Evolutionary conservation across 1,139 yeast genomes (phyloP).

Genomic region (Candida tropicalis): DNA sequence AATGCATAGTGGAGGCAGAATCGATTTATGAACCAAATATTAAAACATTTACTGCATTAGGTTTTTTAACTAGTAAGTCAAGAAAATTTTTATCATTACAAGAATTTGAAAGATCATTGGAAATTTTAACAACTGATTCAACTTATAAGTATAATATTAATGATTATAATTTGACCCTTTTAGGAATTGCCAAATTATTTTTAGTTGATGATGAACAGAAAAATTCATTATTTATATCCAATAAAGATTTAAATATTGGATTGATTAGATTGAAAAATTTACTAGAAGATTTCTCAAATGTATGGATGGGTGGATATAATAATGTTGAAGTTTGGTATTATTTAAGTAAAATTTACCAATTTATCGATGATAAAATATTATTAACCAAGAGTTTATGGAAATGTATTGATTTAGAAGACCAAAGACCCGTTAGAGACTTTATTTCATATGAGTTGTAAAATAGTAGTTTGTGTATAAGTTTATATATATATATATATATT

Average conservation of each 20-base stretch:
- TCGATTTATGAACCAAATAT: conserved; percentile 50
- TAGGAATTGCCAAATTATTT: conserved; percentile 67
- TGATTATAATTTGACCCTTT: conserved; percentile 56
- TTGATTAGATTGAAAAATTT: conserved; percentile 63
- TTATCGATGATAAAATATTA: conserved; percentile 55
- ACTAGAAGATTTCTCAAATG: conserved; percentile 51
- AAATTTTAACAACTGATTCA: conserved; percentile 28
- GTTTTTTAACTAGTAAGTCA: conserved; percentile 47
- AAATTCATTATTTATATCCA: conserved; percentile 41
- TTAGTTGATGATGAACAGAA: conserved; percentile 42
- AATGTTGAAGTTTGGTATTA: conserved; percentile 76
- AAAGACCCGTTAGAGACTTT: conserved; percentile 60
- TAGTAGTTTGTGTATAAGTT: neutral
- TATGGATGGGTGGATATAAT: conserved; percentile 58
- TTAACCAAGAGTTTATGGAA: conserved; percentile 62
- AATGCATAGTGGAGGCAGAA: conserved; percentile 76
- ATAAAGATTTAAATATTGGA: conserved; percentile 64
- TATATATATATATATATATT: conserved; percentile 6
- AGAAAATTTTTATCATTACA: conserved; percentile 55
- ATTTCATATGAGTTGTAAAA: conserved; percentile 7
- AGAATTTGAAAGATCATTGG: conserved; percentile 71
- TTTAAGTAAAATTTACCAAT: conserved; percentile 66
- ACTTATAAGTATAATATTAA: conserved; percentile 22
- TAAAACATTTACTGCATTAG: conserved; percentile 57
- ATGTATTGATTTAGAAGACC: conserved; percentile 68